Percentiles rank a stretch among this genome's conserved stretches.
Conservation (phyloP, 2,329 filamentous ascomycete genomes). For the Metarhizium robertsii region DNA sequence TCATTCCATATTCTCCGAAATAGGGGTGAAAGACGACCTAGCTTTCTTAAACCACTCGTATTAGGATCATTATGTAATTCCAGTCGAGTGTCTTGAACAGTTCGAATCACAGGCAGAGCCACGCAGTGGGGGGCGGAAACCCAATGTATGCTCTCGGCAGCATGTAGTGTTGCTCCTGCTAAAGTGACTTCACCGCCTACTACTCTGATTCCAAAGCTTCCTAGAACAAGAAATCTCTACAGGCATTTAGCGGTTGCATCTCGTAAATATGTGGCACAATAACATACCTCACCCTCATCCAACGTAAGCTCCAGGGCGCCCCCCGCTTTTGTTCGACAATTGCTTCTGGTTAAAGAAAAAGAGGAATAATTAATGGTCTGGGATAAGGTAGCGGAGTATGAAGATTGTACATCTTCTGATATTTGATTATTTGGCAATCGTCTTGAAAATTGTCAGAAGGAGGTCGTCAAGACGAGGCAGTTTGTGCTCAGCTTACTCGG, state of each 20-base stretch:
- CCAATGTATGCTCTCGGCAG: slow-evolving; percentile 38
- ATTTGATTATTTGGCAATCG: not conserved
- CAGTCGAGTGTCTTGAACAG: slow-evolving; percentile 36
- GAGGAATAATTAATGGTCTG: slow-evolving; percentile 30
- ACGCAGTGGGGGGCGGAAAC: slow-evolving; percentile 61
- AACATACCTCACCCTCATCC: slow-evolving; percentile 38
- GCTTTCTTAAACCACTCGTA: slow-evolving; percentile 35
- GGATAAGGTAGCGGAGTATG: slow-evolving; percentile 1
- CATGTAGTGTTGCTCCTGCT: slow-evolving; percentile 51
- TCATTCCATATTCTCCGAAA: slow-evolving; percentile 61
- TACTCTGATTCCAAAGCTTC: slow-evolving; percentile 58
- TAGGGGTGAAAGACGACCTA: slow-evolving; percentile 54
- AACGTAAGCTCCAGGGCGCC: slow-evolving; percentile 34
- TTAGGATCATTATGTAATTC: slow-evolving; percentile 47
- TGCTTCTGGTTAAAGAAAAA: slow-evolving; percentile 35
- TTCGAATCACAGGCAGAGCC: slow-evolving; percentile 58
- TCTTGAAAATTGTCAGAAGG: not conserved
- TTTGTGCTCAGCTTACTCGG: not conserved
- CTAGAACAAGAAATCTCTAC: slow-evolving; percentile 53
- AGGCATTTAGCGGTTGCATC: slow-evolving; percentile 9
- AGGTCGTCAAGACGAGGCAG: not conserved
- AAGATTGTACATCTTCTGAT: not conserved
- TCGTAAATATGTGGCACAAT: not conserved
- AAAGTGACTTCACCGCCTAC: slow-evolving; percentile 53
- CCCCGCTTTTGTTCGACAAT: slow-evolving; percentile 27